Percentiles rank a stretch among this genome's conserved stretches.
These are phyloP conservation scores for Plantago elongata DNA, from an alignment of 257 asterid genomes.

Conservation along the genomic window DNA sequence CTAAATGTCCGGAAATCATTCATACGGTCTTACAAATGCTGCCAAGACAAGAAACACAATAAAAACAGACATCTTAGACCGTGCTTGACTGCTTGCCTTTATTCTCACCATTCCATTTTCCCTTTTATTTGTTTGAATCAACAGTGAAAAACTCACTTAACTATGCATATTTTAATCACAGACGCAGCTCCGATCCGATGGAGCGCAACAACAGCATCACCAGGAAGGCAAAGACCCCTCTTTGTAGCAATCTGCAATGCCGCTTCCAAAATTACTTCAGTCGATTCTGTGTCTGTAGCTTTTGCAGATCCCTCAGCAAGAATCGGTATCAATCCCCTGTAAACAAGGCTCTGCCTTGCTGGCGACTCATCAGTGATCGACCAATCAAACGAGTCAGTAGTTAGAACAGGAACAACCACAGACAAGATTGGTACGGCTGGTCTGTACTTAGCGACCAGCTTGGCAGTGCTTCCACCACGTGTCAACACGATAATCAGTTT, in stretches of 20 bases:
- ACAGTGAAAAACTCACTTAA: conserved; percentile 29
- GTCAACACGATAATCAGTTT: conserved; percentile 78
- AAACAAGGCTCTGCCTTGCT: conserved; percentile 76
- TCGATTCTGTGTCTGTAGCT: conserved; percentile 72
- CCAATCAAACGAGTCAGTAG: conserved; percentile 76
- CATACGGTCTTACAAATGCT: too few species aligned
- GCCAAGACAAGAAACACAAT: too few species aligned
- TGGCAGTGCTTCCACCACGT: conserved; percentile 86
- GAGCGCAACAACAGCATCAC: conserved; percentile 74
- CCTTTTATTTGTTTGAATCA: too few species aligned
- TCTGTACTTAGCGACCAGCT: conserved; percentile 75
- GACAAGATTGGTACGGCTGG: conserved; percentile 81
- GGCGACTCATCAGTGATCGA: conserved; percentile 69
- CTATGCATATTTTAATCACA: conserved; percentile 70
- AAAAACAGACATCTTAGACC: too few species aligned
- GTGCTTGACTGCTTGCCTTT: too few species aligned
- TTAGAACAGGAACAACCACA: conserved; percentile 69
- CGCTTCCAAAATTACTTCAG: conserved; percentile 64
- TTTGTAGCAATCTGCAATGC: conserved; percentile 46
- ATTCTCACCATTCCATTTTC: too few species aligned
- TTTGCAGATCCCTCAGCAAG: conserved; percentile 81
- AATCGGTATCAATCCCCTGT: conserved; percentile 72
- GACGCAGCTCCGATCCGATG: conserved; percentile 75
- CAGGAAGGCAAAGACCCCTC: conserved; percentile 59
- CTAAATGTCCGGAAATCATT: too few species aligned